Evolutionary conservation across 352 stramenopile genomes (phyloP).

Genomic region (Phytophthora sojae): DNA sequence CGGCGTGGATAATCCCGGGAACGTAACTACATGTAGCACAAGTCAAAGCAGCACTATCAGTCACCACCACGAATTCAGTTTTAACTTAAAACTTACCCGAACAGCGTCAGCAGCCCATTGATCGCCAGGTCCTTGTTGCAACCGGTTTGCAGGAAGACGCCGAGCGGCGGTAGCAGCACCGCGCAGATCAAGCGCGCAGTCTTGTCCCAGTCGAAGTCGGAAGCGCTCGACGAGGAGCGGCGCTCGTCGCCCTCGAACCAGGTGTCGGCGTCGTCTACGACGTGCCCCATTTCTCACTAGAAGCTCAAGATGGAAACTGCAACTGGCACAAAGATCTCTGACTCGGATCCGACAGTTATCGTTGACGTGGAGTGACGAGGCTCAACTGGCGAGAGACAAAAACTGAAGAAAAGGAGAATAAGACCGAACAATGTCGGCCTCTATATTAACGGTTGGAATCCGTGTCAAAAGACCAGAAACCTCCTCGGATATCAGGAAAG

Average conservation of each 20-base stretch:
- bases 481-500: conserved; percentile 10
- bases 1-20: conserved; percentile 61
- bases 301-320: conserved; percentile 12
- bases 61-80: neutral
- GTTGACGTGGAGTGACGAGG: conserved; percentile 15
- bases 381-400: conserved; percentile 20
- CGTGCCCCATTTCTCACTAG: conserved; percentile 25
- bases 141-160: conserved; percentile 63
- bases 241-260: conserved; percentile 42
- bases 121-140: conserved; percentile 71
- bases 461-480: conserved; percentile 5
- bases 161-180: conserved; percentile 57
- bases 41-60: conserved; percentile 2
- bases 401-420: conserved; percentile 11
- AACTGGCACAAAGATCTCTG: conserved; percentile 1
- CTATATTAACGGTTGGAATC: conserved; percentile 1
- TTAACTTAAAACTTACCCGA: conserved; percentile 48
- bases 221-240: conserved; percentile 23
- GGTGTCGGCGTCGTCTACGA: conserved; percentile 23
- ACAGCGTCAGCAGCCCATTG: conserved; percentile 70
- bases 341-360: neutral
- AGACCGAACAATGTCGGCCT: conserved; percentile 5
- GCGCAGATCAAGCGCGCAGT: conserved; percentile 55
- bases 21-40: conserved; percentile 46
- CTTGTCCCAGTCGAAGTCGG: conserved; percentile 49